These are phyloP conservation scores for Penicillium sp. DNA, from an alignment of 2,329 filamentous ascomycete species.

Conservation along the genomic window DNA sequence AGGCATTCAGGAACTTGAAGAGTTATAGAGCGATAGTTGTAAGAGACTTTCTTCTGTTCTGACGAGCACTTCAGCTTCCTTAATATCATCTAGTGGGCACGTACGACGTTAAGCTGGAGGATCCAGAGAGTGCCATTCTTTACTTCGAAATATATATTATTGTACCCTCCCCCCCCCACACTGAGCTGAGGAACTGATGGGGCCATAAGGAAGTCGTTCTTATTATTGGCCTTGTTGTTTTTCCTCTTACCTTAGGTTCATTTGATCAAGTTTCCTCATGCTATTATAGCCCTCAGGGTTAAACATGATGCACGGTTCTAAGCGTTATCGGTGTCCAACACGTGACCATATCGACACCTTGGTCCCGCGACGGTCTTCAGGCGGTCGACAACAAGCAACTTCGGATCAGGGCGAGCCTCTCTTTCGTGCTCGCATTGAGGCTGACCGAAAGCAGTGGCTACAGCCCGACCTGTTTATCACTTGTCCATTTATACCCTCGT, in stretches of 20 bases:
- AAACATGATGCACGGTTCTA: not conserved
- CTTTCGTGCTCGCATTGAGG: conserved; percentile 8
- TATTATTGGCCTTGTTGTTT: not conserved
- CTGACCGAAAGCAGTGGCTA: not conserved
- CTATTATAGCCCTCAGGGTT: too few relatives aligned
- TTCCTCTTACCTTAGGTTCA: not conserved
- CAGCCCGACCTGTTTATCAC: not conserved
- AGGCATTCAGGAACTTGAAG: too few relatives aligned
- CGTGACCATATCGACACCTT: conserved; percentile 16
- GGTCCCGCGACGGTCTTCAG: conserved; percentile 6
- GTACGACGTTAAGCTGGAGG: too few relatives aligned
- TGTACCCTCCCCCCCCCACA: too few relatives aligned
- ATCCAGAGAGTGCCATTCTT: too few relatives aligned
- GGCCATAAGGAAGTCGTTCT: too few relatives aligned
- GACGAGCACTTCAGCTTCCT: too few relatives aligned
- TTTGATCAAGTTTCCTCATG: not conserved
- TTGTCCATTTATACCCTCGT: not conserved
- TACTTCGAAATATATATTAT: too few relatives aligned
- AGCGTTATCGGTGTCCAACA: conserved; percentile 4
- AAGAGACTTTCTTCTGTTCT: too few relatives aligned
- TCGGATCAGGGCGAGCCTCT: conserved; percentile 2
- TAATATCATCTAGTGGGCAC: too few relatives aligned
- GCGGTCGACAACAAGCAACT: conserved; percentile 6
- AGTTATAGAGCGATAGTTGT: too few relatives aligned
- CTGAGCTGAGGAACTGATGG: too few relatives aligned